A percentile compares a stretch with the other conserved stretches of the same genome.
These are phyloP conservation scores for Trametes villosa DNA, from an alignment of 768 basidiomycete genomes.

Conservation along the genomic window DNA sequence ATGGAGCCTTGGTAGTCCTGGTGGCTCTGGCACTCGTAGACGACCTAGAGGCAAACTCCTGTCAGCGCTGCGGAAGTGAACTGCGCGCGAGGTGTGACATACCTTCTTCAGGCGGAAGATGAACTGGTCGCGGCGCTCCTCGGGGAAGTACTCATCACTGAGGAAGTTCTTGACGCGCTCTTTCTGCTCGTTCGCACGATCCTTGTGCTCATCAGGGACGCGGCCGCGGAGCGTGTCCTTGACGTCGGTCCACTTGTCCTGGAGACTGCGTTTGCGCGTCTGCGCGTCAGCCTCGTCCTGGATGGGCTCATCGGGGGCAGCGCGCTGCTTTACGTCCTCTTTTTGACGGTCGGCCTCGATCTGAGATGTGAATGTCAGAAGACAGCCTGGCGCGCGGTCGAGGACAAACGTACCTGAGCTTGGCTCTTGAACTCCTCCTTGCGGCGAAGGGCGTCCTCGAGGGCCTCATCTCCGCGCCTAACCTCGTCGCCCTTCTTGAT, in stretches of 20 bases:
- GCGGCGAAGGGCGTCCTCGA: constrained; percentile 21
- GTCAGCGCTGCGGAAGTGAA: neutral
- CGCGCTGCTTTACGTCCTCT: constrained; percentile 25
- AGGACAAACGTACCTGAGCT: constrained; percentile 20
- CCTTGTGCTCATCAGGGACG: constrained; percentile 72
- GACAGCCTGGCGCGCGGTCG: neutral
- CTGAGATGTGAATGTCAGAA: constrained; percentile 2
- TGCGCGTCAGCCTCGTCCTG: constrained; percentile 41
- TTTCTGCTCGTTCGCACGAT: constrained; percentile 52
- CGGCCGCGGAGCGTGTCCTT: constrained; percentile 53
- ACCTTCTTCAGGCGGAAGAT: constrained; percentile 91
- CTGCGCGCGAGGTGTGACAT: neutral
- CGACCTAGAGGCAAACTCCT: constrained; percentile 40
- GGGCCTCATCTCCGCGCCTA: constrained; percentile 33
- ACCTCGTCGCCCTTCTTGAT: constrained; percentile 41
- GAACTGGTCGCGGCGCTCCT: constrained; percentile 89
- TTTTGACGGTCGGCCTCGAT: constrained; percentile 25
- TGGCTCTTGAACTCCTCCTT: constrained; percentile 22
- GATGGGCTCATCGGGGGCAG: constrained; percentile 33
- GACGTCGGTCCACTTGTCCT: constrained; percentile 34
- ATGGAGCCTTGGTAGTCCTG: constrained; percentile 84
- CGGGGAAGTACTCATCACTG: constrained; percentile 84
- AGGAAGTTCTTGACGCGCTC: constrained; percentile 71
- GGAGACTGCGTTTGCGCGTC: constrained; percentile 41
- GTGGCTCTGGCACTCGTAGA: constrained; percentile 92